Conservation (phyloP, 352 stramenopile species). For the Pythium aquatile region DNA sequence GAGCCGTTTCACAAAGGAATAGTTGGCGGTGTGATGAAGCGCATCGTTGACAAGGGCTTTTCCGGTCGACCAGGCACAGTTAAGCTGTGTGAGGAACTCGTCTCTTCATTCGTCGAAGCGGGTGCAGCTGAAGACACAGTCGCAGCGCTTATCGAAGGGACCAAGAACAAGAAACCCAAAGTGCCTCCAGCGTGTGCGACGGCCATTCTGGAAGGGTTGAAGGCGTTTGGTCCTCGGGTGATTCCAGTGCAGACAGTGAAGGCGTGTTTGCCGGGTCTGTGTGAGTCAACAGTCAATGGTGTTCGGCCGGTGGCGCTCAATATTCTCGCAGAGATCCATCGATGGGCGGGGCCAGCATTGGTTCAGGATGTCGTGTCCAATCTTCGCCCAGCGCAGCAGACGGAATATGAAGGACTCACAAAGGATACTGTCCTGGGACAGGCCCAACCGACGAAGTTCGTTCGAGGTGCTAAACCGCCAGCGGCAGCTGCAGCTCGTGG, state of each 20-base stretch:
- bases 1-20: slow-evolving; percentile 71
- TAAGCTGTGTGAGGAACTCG: slow-evolving; percentile 78
- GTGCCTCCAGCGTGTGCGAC: slow-evolving; percentile 71
- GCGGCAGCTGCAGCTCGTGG: slow-evolving; percentile 7
- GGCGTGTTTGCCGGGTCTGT: slow-evolving; percentile 56
- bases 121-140: slow-evolving; percentile 78
- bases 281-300: slow-evolving; percentile 81
- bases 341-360: slow-evolving; percentile 72
- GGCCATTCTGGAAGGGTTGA: slow-evolving; percentile 66
- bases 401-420: slow-evolving; percentile 72
- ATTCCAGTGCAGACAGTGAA: slow-evolving; percentile 74
- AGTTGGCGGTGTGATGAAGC: slow-evolving; percentile 67
- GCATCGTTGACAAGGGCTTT: slow-evolving; percentile 83
- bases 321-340: slow-evolving; percentile 78
- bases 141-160: slow-evolving; percentile 71
- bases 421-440: slow-evolving; percentile 74
- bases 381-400: slow-evolving; percentile 79
- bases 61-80: slow-evolving; percentile 70
- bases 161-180: slow-evolving; percentile 87
- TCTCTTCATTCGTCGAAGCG: slow-evolving; percentile 67
- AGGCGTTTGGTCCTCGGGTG: slow-evolving; percentile 76
- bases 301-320: slow-evolving; percentile 77
- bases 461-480: slow-evolving; percentile 56
- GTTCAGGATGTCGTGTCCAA: slow-evolving; percentile 81
- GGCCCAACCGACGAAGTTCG: slow-evolving; percentile 63